These are phyloP conservation scores for Yarrowia bubula DNA, from an alignment of 805 yeast species.

Conservation along the genomic window DNA sequence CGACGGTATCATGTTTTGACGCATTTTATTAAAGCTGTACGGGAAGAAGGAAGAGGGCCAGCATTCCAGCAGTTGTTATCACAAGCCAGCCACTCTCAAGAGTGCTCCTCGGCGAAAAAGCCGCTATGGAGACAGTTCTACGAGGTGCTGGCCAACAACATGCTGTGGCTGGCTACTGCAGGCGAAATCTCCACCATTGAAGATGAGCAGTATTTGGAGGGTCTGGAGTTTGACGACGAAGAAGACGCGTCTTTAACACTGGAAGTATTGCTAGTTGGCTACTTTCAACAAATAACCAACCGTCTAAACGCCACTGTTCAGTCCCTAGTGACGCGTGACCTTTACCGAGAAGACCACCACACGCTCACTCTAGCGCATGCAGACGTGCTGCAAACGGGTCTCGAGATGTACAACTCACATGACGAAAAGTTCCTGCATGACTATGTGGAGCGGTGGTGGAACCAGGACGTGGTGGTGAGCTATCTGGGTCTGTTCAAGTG, in stretches of 20 bases:
- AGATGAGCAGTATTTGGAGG: constrained; percentile 19
- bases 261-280: constrained; percentile 16
- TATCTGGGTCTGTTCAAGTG: constrained; percentile 16
- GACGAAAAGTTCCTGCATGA: constrained; percentile 22
- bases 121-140: constrained; percentile 12
- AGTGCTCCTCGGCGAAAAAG: not conserved
- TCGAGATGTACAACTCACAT: constrained; percentile 24
- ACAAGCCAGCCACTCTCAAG: not conserved
- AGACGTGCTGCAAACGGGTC: constrained; percentile 21
- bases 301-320: constrained; percentile 10
- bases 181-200: constrained; percentile 23
- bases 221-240: constrained; percentile 20
- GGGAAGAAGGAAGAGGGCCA: constrained; percentile 3
- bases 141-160: constrained; percentile 18
- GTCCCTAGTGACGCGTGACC: constrained; percentile 11
- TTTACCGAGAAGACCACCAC: constrained; percentile 17
- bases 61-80: constrained; percentile 6
- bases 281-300: constrained; percentile 18
- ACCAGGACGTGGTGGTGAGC: constrained; percentile 1
- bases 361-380: constrained; percentile 8
- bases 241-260: constrained; percentile 2
- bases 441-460: constrained; percentile 20
- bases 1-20: constrained; percentile 17
- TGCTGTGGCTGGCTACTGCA: constrained; percentile 24
- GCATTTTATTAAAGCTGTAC: constrained; percentile 16